These are phyloP conservation scores for Cynanchum wilfordii DNA, from an alignment of 257 asterid genomes.

Conservation along the genomic window DNA sequence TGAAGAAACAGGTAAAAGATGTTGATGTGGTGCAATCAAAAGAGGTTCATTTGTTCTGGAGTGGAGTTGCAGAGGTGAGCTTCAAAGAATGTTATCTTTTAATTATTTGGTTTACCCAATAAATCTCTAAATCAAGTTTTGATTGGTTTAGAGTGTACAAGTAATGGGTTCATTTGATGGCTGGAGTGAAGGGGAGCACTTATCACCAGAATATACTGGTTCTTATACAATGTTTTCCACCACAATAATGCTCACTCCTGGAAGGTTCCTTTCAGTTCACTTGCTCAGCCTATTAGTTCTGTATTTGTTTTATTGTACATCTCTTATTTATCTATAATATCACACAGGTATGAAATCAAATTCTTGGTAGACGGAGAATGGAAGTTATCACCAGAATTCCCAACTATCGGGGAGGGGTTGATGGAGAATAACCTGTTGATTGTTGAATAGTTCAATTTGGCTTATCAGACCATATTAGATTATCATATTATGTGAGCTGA, in stretches of 20 bases:
- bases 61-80: conserved; percentile 91
- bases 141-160: conserved; percentile 63
- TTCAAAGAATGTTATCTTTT: background rate
- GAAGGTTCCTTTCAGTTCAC: conserved; percentile 50
- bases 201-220: conserved; percentile 77
- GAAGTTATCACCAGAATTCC: conserved; percentile 64
- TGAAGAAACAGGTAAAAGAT: conserved; percentile 67
- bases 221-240: conserved; percentile 63
- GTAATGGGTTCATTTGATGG: conserved; percentile 95
- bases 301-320: background rate
- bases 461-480: background rate
- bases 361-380: conserved; percentile 86
- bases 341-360: conserved; percentile 63
- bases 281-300: background rate
- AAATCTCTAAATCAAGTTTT: background rate
- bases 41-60: conserved; percentile 70
- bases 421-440: conserved; percentile 67
- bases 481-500: background rate
- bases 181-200: conserved; percentile 81
- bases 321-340: background rate
- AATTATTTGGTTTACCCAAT: background rate
- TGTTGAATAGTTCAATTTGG: conserved; percentile 46
- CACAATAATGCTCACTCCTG: conserved; percentile 72
- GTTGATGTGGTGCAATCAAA: conserved; percentile 58
- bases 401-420: conserved; percentile 74